Evolutionary conservation across 805 yeast species (phyloP).

Genomic region (Helenozyma baotianmanensis): DNA sequence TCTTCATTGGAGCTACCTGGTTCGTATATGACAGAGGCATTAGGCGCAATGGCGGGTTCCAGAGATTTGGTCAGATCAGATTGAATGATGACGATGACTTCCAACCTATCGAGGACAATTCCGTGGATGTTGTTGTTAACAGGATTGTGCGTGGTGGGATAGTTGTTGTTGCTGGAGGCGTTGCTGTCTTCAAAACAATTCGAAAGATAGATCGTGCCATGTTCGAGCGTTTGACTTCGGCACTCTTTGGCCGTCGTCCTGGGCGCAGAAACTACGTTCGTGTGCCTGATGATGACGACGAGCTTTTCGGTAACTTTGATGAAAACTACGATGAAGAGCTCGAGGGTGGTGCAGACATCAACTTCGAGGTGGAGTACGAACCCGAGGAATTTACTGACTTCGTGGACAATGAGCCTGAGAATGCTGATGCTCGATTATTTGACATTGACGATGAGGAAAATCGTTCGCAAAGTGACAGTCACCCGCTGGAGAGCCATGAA

Average conservation of each 20-base stretch:
- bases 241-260: conserved; percentile 32
- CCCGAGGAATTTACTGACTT: conserved; percentile 15
- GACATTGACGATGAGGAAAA: conserved; percentile 26
- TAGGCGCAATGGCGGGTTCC: conserved; percentile 70
- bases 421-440: conserved; percentile 25
- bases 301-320: conserved; percentile 37
- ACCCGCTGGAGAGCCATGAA: too few relatives aligned
- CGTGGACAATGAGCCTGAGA: conserved; percentile 7
- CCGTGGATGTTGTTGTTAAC: conserved; percentile 56
- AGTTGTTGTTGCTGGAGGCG: conserved; percentile 36
- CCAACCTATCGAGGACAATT: conserved; percentile 58
- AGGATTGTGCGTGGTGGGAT: conserved; percentile 56
- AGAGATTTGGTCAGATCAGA: conserved; percentile 79
- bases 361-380: conserved; percentile 19
- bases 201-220: conserved; percentile 30
- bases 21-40: conserved; percentile 79
- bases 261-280: conserved; percentile 38
- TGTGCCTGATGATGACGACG: conserved; percentile 40
- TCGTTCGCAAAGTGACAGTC: not conserved
- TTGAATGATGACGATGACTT: conserved; percentile 63
- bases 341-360: conserved; percentile 25
- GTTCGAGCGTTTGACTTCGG: conserved; percentile 26
- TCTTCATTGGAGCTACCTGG: conserved; percentile 51
- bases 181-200: conserved; percentile 32
- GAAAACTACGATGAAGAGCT: conserved; percentile 38